Evolutionary conservation across 768 basidiomycete species (phyloP).

Genomic region (Rubroboletus pulcherrimus): DNA sequence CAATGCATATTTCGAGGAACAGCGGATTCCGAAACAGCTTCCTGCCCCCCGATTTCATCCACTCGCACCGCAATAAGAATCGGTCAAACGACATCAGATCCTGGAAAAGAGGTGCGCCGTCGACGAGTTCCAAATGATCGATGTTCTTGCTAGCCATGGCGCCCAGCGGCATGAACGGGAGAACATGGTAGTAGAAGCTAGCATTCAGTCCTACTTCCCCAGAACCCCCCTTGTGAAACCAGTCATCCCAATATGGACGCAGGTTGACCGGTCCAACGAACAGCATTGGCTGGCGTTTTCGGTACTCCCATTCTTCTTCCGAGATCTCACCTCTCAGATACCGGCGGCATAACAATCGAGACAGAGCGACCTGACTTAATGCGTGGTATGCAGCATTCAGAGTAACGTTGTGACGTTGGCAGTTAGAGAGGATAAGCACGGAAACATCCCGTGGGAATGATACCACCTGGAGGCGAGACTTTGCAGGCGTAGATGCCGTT

Average conservation of each 20-base stretch:
- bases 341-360: constrained; percentile 45
- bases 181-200: constrained; percentile 34
- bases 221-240: constrained; percentile 43
- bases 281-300: constrained; percentile 48
- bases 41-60: neutral
- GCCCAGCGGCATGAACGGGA: neutral
- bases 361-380: constrained; percentile 31
- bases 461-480: neutral
- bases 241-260: constrained; percentile 30
- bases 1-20: neutral
- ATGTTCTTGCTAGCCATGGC: neutral
- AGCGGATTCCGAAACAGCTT: neutral
- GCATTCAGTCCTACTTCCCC: constrained; percentile 31
- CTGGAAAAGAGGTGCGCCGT: constrained; percentile 36
- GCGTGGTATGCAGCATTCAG: constrained; percentile 49
- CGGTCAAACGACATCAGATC: constrained; percentile 31
- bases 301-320: constrained; percentile 49
- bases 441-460: constrained; percentile 17
- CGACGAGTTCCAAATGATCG: neutral
- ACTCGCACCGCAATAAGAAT: neutral
- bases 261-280: constrained; percentile 48
- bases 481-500: neutral
- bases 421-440: constrained; percentile 32
- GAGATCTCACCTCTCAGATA: constrained; percentile 45
- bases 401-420: constrained; percentile 41